Percentiles rank a stretch among this genome's conserved stretches.
Conservation (phyloP, 768 basidiomycete species). For the Lactarius psammicola region DNA sequence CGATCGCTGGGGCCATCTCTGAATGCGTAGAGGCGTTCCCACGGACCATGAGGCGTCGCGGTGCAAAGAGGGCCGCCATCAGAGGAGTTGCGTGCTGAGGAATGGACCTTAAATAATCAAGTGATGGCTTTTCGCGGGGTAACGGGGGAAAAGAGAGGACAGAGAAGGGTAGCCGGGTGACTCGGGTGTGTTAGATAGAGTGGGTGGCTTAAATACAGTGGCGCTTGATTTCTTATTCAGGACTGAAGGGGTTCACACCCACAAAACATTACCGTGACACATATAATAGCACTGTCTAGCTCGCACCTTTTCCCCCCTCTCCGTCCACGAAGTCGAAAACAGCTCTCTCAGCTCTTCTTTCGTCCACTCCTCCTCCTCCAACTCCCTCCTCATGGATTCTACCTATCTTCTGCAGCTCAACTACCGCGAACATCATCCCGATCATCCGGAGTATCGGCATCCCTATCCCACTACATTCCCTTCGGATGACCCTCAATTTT, state of each 20-base stretch:
- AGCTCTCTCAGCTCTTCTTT: conserved; percentile 5
- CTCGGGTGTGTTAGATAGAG: neutral
- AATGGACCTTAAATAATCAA: too few relatives aligned
- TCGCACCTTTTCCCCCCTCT: conserved; percentile 12
- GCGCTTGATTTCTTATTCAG: neutral
- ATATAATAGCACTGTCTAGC: conserved; percentile 15
- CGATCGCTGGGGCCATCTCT: neutral
- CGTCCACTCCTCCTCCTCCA: conserved; percentile 1
- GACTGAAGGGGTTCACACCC: neutral
- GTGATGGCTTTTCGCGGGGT: too few relatives aligned
- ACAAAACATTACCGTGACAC: neutral
- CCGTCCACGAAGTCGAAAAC: conserved; percentile 21
- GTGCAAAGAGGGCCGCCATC: too few relatives aligned
- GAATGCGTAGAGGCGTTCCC: neutral
- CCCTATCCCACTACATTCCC: conserved; percentile 7
- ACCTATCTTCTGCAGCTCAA: conserved; percentile 15
- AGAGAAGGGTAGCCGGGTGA: neutral
- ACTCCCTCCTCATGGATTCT: conserved; percentile 10
- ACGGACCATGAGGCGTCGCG: neutral
- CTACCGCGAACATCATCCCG: conserved; percentile 18
- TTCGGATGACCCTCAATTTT: conserved; percentile 22
- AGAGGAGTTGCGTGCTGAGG: too few relatives aligned
- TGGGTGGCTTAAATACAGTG: neutral
- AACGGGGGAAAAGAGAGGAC: neutral
- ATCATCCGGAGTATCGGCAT: conserved; percentile 17